A percentile compares a stretch with the other conserved stretches of the same genome.
Conservation (phyloP, 331 rosid species). For the Acacia concinna region DNA sequence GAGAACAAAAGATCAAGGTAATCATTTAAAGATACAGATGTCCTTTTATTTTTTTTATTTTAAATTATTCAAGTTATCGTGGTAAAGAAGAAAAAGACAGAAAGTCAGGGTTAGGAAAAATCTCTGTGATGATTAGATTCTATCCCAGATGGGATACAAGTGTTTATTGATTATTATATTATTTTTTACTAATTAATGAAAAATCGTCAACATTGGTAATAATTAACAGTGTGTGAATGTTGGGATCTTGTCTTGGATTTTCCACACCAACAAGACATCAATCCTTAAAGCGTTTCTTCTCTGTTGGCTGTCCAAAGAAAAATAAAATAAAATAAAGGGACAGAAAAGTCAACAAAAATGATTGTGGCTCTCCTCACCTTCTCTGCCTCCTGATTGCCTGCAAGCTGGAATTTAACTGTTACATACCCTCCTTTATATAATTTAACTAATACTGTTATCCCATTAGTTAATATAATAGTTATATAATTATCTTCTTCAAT, state of each 20-base stretch:
- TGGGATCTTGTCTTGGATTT: constrained; percentile 51
- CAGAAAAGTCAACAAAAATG: constrained; percentile 37
- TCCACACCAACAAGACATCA: constrained; percentile 28
- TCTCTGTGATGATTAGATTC: constrained; percentile 26
- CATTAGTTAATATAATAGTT: background rate
- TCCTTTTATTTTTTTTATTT: background rate
- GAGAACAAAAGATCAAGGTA: background rate
- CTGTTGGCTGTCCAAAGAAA: constrained; percentile 7
- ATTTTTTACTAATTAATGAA: background rate
- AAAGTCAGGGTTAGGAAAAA: constrained; percentile 11
- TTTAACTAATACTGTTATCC: too few relatives aligned
- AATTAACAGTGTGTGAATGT: constrained; percentile 52
- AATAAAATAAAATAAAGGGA: background rate
- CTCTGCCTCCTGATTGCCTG: constrained; percentile 66
- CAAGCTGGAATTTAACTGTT: constrained; percentile 56
- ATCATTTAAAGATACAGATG: background rate
- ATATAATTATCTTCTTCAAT: too few relatives aligned
- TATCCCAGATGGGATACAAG: constrained; percentile 13
- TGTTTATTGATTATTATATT: background rate
- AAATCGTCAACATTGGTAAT: constrained; percentile 37
- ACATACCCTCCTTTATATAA: constrained; percentile 23
- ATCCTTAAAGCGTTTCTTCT: constrained; percentile 24
- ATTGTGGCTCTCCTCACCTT: constrained; percentile 35
- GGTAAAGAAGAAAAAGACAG: constrained; percentile 5
- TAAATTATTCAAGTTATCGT: background rate